phyloP scores from a whole-genome alignment of 441 rosid species.

The Erodium texanum region DNA sequence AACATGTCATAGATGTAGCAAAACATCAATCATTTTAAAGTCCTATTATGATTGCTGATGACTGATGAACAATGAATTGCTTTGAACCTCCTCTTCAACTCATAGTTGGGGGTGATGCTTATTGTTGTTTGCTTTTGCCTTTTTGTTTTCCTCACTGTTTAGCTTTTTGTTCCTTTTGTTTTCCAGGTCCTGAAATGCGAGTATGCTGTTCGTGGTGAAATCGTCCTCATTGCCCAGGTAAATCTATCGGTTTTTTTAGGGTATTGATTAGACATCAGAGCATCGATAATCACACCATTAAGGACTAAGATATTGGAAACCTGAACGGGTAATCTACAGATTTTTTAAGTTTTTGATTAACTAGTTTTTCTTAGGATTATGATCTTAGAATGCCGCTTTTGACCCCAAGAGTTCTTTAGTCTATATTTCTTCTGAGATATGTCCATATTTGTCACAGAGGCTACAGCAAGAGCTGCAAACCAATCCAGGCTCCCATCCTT shows the following conservation, averaged over 20 bases:
- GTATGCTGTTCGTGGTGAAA: constrained; percentile 6
- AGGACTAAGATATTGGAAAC: background rate
- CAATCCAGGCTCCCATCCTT: constrained; percentile 1
- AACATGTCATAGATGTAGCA: too few relatives aligned
- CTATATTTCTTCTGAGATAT: background rate
- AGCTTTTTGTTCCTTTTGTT: constrained; percentile 1
- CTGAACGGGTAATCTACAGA: too few relatives aligned
- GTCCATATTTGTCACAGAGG: background rate
- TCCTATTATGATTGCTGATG: background rate
- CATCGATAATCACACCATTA: background rate
- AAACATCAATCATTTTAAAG: background rate
- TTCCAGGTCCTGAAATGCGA: constrained; percentile 4
- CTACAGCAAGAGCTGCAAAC: background rate
- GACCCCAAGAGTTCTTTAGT: background rate
- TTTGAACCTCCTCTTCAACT: background rate
- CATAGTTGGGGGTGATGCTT: background rate
- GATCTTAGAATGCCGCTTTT: background rate
- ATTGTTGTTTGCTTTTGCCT: background rate
- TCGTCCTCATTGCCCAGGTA: background rate
- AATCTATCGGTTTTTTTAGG: background rate
- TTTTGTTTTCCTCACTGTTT: background rate
- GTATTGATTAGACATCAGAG: background rate
- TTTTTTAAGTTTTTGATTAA: too few relatives aligned
- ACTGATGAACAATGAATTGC: background rate
- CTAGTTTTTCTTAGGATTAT: background rate